A percentile compares a stretch with the other conserved stretches of the same genome.
Evolutionary conservation across 1,284 basidiomycete genomes (phyloP).

Genomic region (Trichosporon asahii): DNA sequence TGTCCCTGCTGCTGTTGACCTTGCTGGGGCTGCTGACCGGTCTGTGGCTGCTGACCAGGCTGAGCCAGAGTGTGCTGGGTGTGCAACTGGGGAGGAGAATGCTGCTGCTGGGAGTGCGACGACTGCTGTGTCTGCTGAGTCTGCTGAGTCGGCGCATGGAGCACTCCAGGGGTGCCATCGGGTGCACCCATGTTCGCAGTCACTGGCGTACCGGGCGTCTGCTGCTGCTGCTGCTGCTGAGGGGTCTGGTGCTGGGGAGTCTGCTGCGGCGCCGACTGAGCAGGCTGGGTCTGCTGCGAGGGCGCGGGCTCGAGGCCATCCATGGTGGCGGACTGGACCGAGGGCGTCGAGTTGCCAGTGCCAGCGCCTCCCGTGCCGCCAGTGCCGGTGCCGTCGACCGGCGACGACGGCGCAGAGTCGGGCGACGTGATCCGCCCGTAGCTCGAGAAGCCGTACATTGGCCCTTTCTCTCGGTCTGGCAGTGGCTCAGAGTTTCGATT

Average conservation of each 20-base stretch:
- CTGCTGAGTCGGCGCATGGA: not conserved
- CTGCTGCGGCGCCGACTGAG: not conserved
- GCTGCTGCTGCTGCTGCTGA: not conserved
- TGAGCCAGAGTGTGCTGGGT: not conserved
- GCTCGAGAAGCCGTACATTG: not conserved
- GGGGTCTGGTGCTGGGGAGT: not conserved
- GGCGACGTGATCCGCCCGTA: constrained; percentile 4
- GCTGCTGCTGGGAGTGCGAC: not conserved
- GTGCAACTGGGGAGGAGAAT: not conserved
- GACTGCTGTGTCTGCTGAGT: not conserved
- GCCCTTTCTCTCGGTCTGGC: not conserved
- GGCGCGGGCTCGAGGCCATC: not conserved
- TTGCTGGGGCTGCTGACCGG: not conserved
- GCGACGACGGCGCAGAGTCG: constrained; percentile 3
- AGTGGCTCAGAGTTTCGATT: too few species aligned
- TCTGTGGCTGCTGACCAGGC: not conserved
- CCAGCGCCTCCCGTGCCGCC: not conserved
- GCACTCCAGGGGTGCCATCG: not conserved
- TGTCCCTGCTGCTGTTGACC: not conserved
- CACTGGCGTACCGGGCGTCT: not conserved
- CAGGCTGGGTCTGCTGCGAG: not conserved
- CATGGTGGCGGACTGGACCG: not conserved
- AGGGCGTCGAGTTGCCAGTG: not conserved
- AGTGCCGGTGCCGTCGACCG: not conserved
- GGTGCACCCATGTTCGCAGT: not conserved